phyloP scores from a whole-genome alignment of 495 filamentous ascomycete species.

The Lentithecium fluviatile region DNA sequence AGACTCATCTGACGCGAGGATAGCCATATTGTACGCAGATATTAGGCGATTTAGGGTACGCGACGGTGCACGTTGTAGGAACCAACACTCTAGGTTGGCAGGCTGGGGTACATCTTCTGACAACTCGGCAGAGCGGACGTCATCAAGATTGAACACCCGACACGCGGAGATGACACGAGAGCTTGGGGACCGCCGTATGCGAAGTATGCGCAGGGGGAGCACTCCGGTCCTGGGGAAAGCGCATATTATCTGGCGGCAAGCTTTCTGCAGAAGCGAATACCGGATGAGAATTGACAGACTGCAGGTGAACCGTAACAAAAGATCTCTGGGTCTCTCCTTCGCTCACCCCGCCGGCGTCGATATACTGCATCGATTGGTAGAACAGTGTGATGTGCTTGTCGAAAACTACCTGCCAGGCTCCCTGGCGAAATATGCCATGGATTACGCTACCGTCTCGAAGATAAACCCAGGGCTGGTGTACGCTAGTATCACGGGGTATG shows the following conservation, averaged over 20 bases:
- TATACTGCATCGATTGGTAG: conserved; percentile 80
- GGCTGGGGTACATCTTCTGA: conserved; percentile 6
- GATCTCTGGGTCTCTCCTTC: conserved; percentile 88
- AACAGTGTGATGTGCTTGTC: conserved; percentile 86
- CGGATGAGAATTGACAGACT: conserved; percentile 6
- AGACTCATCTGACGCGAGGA: not conserved
- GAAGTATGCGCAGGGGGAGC: conserved; percentile 58
- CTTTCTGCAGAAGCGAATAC: not conserved
- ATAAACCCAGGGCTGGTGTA: conserved; percentile 80
- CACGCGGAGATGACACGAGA: conserved; percentile 86
- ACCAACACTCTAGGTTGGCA: conserved; percentile 38
- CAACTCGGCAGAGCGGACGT: conserved; percentile 71
- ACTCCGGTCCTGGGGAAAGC: conserved; percentile 78
- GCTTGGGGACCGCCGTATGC: conserved; percentile 98
- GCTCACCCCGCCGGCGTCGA: conserved; percentile 76
- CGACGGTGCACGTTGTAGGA: conserved; percentile 40
- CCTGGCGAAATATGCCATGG: conserved; percentile 87
- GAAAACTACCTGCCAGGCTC: conserved; percentile 94
- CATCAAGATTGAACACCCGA: conserved; percentile 95
- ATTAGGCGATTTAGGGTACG: conserved; percentile 90
- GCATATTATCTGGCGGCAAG: conserved; percentile 88
- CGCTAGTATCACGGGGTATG: conserved; percentile 72
- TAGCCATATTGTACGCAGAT: conserved; percentile 98
- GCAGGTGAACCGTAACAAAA: conserved; percentile 95
- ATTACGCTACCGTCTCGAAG: conserved; percentile 72